These are phyloP conservation scores for Nidula microcarpa DNA, from an alignment of 768 basidiomycete species.

Conservation along the genomic window DNA sequence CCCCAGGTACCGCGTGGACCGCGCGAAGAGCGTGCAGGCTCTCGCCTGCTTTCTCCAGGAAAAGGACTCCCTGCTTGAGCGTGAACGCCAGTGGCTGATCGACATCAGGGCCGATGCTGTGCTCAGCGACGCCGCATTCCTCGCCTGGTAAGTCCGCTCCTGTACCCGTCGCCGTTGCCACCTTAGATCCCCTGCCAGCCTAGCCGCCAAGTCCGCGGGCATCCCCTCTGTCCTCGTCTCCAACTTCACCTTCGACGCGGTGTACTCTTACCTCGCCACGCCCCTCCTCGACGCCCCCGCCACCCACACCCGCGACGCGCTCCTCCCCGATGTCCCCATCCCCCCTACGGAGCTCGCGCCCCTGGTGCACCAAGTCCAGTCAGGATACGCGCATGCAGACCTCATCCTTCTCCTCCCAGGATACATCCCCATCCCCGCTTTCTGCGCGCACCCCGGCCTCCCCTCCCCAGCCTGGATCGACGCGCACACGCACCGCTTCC, in stretches of 20 bases:
- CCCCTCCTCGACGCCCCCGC: slow-evolving; percentile 35
- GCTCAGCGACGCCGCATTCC: slow-evolving; percentile 74
- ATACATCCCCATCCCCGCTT: slow-evolving; percentile 74
- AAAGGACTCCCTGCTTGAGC: slow-evolving; percentile 50
- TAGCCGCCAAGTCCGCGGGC: slow-evolving; percentile 59
- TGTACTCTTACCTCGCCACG: slow-evolving; percentile 73
- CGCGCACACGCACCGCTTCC: slow-evolving; percentile 39
- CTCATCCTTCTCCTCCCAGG: slow-evolving; percentile 70
- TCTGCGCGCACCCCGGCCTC: slow-evolving; percentile 45
- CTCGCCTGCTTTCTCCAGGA: slow-evolving; percentile 53
- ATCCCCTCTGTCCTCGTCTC: slow-evolving; percentile 74
- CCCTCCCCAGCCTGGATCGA: slow-evolving; percentile 69
- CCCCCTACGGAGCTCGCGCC: slow-evolving; percentile 45
- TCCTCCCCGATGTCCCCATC: slow-evolving; percentile 54
- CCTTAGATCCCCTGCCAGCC: slow-evolving; percentile 28
- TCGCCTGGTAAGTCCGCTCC: slow-evolving; percentile 57
- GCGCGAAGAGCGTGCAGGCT: slow-evolving; percentile 62
- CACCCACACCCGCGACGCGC: slow-evolving; percentile 16
- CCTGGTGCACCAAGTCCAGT: slow-evolving; percentile 59
- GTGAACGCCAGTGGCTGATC: slow-evolving; percentile 58
- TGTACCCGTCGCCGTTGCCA: neutral
- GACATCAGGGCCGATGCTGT: slow-evolving; percentile 53
- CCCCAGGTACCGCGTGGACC: slow-evolving; percentile 67
- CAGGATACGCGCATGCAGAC: slow-evolving; percentile 70
- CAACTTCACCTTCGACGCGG: slow-evolving; percentile 85